Conservation (phyloP, 2,329 filamentous ascomycete species). For the Botrytis aclada region DNA sequence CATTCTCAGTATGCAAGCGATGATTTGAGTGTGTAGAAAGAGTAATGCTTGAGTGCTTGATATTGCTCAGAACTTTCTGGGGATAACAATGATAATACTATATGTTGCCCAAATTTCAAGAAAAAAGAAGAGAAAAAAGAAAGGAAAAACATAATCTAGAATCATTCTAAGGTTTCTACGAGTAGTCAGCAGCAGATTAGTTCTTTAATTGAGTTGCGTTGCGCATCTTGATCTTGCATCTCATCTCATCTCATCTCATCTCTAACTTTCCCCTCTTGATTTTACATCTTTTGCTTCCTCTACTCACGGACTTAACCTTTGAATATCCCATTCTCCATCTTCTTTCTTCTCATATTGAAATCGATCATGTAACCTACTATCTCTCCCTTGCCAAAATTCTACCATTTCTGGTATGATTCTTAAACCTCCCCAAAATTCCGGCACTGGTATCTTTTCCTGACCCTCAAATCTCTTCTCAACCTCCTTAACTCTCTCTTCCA, state of each 20-base stretch:
- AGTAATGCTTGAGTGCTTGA: background rate
- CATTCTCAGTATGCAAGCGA: too few relatives aligned
- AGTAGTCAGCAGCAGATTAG: background rate
- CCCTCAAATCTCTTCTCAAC: conserved; percentile 73
- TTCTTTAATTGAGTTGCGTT: background rate
- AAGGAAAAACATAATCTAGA: background rate
- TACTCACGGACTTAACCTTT: conserved; percentile 67
- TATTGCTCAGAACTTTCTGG: background rate
- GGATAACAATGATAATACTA: background rate
- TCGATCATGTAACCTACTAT: conserved; percentile 87
- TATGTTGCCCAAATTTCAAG: too few relatives aligned
- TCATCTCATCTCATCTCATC: too few relatives aligned
- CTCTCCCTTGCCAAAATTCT: conserved; percentile 95
- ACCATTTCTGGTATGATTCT: conserved; percentile 80
- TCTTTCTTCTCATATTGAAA: conserved; percentile 74
- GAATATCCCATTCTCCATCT: conserved; percentile 59
- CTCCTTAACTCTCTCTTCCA: conserved; percentile 76
- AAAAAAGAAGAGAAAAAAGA: background rate
- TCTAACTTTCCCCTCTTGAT: too few relatives aligned
- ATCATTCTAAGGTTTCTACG: background rate
- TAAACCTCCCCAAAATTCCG: conserved; percentile 91
- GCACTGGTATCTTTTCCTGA: conserved; percentile 78
- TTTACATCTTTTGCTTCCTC: background rate
- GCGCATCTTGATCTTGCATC: background rate
- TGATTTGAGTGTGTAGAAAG: rapidly evolving